Percentiles rank a stretch among this genome's conserved stretches.
Evolutionary conservation across 164 flowering plant species (phyloP).

Genomic region (Saururus chinensis): DNA sequence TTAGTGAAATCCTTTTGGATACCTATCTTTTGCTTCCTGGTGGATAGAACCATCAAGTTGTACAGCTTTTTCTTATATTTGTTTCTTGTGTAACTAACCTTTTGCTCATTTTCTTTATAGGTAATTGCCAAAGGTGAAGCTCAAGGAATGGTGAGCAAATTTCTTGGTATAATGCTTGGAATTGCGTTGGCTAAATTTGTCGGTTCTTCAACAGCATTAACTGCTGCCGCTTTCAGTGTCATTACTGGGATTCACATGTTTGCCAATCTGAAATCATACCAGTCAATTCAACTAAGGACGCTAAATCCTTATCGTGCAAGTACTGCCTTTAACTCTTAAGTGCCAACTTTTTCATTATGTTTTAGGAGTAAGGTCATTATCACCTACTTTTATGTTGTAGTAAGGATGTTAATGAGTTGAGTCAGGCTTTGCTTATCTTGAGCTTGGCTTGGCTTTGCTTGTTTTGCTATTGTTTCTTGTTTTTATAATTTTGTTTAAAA

Average conservation of each 20-base stretch:
- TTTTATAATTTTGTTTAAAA: no score
- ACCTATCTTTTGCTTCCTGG: neutral
- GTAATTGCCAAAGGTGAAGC: constrained; percentile 99
- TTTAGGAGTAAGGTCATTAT: neutral
- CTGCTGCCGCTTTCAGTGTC: constrained; percentile 62
- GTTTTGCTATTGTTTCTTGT: no score
- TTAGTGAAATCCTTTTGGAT: no score
- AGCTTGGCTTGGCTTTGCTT: no score
- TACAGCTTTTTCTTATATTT: neutral
- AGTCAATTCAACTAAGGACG: constrained; percentile 77
- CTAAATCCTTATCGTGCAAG: constrained; percentile 99
- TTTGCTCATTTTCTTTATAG: constrained; percentile 24
- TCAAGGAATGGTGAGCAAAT: constrained; percentile 99
- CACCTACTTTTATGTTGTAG: neutral
- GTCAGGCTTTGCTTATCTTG: no score
- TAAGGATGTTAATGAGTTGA: neutral
- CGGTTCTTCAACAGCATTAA: constrained; percentile 63
- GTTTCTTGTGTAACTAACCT: neutral
- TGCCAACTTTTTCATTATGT: no score
- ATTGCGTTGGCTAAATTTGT: constrained; percentile 67
- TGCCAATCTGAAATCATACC: constrained; percentile 93
- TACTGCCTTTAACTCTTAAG: constrained; percentile 18
- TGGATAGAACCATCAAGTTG: no score
- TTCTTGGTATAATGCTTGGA: constrained; percentile 77
- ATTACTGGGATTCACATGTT: constrained; percentile 89